These are phyloP conservation scores for Flaveria trinervia DNA, from an alignment of 129 eudicot genomes.

Conservation along the genomic window DNA sequence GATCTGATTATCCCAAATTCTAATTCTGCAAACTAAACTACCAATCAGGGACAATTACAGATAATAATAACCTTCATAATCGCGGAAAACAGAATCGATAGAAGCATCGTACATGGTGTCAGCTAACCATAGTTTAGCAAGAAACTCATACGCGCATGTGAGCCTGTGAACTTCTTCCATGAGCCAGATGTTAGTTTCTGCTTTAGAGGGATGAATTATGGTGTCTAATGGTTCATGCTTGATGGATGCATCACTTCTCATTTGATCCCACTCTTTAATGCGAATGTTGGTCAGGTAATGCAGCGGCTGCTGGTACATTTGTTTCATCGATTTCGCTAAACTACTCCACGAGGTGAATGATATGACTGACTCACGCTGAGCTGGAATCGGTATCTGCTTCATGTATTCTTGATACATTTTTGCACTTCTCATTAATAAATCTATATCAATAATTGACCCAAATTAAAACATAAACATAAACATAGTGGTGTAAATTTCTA, in stretches of 20 bases:
- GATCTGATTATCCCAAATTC: neutral
- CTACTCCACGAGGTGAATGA: conserved; percentile 71
- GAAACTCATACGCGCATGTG: conserved; percentile 49
- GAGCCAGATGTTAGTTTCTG: conserved; percentile 79
- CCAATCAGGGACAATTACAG: neutral
- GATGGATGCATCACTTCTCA: conserved; percentile 39
- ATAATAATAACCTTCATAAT: conserved; percentile 6
- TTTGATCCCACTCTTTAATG: conserved; percentile 58
- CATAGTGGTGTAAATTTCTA: too few species aligned
- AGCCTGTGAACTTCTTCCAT: conserved; percentile 79
- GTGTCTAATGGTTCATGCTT: conserved; percentile 53
- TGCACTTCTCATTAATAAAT: conserved; percentile 46
- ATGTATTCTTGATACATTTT: conserved; percentile 72
- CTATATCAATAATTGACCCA: conserved; percentile 36
- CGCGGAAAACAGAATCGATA: conserved; percentile 53
- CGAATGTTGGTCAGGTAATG: conserved; percentile 79
- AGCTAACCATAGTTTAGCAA: conserved; percentile 57
- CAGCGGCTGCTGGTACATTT: conserved; percentile 68
- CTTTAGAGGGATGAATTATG: conserved; percentile 64
- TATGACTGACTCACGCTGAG: conserved; percentile 49
- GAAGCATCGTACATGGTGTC: conserved; percentile 53
- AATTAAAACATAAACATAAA: neutral
- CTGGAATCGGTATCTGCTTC: conserved; percentile 68
- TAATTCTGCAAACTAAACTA: conserved; percentile 24
- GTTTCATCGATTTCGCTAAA: conserved; percentile 59